Conservation (phyloP, 2,329 filamentous ascomycete genomes). For the Phaeomoniella chlamydospora region DNA sequence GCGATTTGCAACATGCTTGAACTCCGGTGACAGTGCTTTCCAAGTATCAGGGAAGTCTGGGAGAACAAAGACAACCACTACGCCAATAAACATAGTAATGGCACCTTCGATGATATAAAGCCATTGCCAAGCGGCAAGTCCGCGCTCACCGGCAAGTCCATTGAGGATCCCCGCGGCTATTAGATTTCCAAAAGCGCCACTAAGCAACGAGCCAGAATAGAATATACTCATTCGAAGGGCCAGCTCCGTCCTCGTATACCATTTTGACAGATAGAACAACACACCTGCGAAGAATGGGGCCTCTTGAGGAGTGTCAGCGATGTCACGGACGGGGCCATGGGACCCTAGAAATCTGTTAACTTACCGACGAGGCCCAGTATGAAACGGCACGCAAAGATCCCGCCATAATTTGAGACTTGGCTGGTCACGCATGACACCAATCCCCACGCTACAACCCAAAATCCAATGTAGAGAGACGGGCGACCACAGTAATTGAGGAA, state of each 20-base stretch:
- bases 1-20: constrained; percentile 30
- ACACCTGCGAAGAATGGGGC: constrained; percentile 32
- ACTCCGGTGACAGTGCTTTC: constrained; percentile 25
- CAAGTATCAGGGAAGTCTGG: constrained; percentile 30
- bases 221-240: constrained; percentile 36
- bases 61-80: constrained; percentile 17
- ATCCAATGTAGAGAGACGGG: constrained; percentile 27
- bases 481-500: constrained; percentile 19
- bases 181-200: constrained; percentile 37
- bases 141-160: constrained; percentile 19
- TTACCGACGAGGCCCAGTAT: constrained; percentile 27
- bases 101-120: constrained; percentile 28
- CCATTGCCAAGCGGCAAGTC: constrained; percentile 24
- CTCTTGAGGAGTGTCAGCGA: too few relatives aligned
- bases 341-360: too few relatives aligned
- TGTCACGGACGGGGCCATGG: too few relatives aligned
- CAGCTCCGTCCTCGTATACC: constrained; percentile 39
- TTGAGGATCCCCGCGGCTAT: constrained; percentile 37
- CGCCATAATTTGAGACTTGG: constrained; percentile 24
- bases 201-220: constrained; percentile 35
- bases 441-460: constrained; percentile 30
- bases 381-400: constrained; percentile 29
- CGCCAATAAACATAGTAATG: constrained; percentile 19
- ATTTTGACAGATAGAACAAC: constrained; percentile 34
- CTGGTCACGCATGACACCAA: constrained; percentile 28